These are phyloP conservation scores for Exserohilum turcica DNA, from an alignment of 2,329 filamentous ascomycete genomes.

Conservation along the genomic window DNA sequence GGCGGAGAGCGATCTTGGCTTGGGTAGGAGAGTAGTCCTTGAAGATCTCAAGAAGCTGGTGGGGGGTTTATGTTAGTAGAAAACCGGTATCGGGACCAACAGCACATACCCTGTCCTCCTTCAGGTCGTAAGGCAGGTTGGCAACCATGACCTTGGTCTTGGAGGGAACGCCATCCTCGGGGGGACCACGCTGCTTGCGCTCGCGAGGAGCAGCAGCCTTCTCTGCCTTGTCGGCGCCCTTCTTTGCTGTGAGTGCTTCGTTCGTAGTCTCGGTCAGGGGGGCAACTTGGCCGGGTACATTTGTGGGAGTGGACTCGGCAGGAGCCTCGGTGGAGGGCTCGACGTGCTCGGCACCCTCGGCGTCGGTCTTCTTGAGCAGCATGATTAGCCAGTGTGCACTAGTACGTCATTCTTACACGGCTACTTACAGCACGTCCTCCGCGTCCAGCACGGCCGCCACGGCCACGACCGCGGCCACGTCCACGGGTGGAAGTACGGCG, in stretches of 20 bases:
- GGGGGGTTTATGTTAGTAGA: constrained; percentile 18
- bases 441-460: constrained; percentile 64
- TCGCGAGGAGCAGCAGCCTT: constrained; percentile 56
- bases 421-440: constrained; percentile 70
- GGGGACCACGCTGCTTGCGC: constrained; percentile 86
- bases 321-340: constrained; percentile 56
- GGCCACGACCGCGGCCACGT: constrained; percentile 63
- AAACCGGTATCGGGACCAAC: not conserved
- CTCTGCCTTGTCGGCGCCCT: constrained; percentile 58
- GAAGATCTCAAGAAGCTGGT: constrained; percentile 98
- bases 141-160: constrained; percentile 99
- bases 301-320: constrained; percentile 51
- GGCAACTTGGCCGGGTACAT: constrained; percentile 57
- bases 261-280: constrained; percentile 59
- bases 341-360: constrained; percentile 49
- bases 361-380: constrained; percentile 52
- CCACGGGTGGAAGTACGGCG: constrained; percentile 62
- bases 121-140: constrained; percentile 97
- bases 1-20: constrained; percentile 97
- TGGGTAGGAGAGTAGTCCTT: constrained; percentile 87
- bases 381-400: constrained; percentile 13
- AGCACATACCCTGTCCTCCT: constrained; percentile 84
- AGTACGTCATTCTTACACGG: not conserved
- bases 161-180: constrained; percentile 94
- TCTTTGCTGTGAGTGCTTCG: constrained; percentile 60